phyloP scores from a whole-genome alignment of 228 moss, liverwort and hornwort species.

The Sphagnum fallax region DNA sequence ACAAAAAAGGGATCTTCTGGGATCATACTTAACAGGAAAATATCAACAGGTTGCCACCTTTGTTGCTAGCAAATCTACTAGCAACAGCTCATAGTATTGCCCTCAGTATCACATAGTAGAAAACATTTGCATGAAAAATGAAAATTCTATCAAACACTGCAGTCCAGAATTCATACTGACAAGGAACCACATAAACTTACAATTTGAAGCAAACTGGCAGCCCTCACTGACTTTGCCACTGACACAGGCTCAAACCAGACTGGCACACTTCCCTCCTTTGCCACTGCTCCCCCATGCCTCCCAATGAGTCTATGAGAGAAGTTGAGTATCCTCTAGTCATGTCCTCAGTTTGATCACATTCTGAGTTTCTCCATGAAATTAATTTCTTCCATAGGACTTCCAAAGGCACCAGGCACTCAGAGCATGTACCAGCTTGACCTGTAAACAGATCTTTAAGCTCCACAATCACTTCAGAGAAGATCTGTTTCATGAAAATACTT shows the following conservation, averaged over 20 bases:
- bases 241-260: constrained; percentile 97
- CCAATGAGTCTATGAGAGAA: background rate
- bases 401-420: background rate
- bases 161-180: background rate
- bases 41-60: too few species aligned
- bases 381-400: background rate
- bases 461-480: too few species aligned
- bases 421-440: background rate
- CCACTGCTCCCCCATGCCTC: constrained; percentile 50
- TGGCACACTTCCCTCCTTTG: constrained; percentile 70
- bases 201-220: constrained; percentile 51
- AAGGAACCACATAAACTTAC: constrained; percentile 22
- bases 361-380: background rate
- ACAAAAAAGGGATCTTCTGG: too few species aligned
- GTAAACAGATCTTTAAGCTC: background rate
- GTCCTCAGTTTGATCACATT: background rate
- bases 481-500: constrained; percentile 5
- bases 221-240: constrained; percentile 76
- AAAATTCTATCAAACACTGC: background rate
- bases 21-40: too few species aligned
- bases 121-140: background rate
- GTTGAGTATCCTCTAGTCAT: background rate
- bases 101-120: background rate
- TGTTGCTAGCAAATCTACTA: too few species aligned
- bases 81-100: too few species aligned